These are phyloP conservation scores for Incumbomyces lentus DNA, from an alignment of 2,329 filamentous ascomycete genomes.

Conservation along the genomic window DNA sequence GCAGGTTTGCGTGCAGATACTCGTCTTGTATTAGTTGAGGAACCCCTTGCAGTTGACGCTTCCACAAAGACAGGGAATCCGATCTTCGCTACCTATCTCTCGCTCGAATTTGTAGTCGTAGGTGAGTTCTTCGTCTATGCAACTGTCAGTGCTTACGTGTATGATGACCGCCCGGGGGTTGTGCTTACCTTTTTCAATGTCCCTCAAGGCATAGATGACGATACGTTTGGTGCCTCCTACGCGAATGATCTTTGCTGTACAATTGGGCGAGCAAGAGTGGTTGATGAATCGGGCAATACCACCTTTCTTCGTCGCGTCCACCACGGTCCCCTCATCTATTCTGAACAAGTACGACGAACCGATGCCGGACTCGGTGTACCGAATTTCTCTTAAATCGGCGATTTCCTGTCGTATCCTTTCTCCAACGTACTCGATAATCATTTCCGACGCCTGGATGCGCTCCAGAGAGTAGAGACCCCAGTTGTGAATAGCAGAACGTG, in stretches of 20 bases:
- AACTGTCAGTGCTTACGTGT: constrained; percentile 1
- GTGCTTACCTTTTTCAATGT: constrained; percentile 86
- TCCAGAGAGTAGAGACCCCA: constrained; percentile 98
- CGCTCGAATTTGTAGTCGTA: constrained; percentile 99
- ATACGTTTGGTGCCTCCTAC: constrained; percentile 97
- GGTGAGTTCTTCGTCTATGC: constrained; percentile 87
- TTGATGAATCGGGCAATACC: constrained; percentile 98
- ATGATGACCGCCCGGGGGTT: background rate
- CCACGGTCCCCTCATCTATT: constrained; percentile 94
- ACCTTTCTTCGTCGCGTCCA: constrained; percentile 96
- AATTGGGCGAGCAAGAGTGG: constrained; percentile 93
- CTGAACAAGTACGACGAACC: constrained; percentile 96
- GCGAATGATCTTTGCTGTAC: constrained; percentile 98
- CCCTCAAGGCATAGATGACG: constrained; percentile 93
- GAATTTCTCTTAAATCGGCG: constrained; percentile 85
- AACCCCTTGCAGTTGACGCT: constrained; percentile 96
- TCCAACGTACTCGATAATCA: constrained; percentile 99
- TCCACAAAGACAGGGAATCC: constrained; percentile 93
- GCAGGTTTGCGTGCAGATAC: too few species aligned
- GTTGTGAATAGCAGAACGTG: constrained; percentile 93
- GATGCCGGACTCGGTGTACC: constrained; percentile 91
- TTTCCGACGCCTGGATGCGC: constrained; percentile 92
- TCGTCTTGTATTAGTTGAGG: constrained; percentile 60
- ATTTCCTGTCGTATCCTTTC: constrained; percentile 96
- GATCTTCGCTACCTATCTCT: constrained; percentile 86